Conservation (phyloP, 1,139 yeast species). For the Taiozyma onychis region DNA sequence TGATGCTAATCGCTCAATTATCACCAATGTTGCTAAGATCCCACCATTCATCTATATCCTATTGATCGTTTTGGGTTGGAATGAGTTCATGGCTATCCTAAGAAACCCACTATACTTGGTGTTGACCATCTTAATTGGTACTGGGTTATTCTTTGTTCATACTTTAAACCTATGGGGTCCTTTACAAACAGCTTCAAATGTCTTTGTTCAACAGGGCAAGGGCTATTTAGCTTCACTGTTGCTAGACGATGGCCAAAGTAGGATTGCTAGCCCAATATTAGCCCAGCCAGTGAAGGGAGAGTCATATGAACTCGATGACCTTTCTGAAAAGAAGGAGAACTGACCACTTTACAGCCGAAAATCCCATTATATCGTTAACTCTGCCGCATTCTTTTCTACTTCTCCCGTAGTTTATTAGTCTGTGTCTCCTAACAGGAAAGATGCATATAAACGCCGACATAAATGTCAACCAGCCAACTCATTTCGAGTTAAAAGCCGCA, state of each 20-base stretch:
- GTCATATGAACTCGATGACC: constrained; percentile 17
- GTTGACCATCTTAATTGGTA: constrained; percentile 46
- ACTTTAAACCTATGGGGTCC: constrained; percentile 74
- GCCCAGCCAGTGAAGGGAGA: background rate
- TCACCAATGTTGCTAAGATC: constrained; percentile 66
- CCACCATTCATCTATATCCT: constrained; percentile 79
- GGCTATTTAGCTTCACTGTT: constrained; percentile 36
- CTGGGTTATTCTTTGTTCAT: constrained; percentile 63
- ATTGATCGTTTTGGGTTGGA: constrained; percentile 84
- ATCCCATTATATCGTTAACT: background rate
- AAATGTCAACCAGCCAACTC: background rate
- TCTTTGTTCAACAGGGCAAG: constrained; percentile 53
- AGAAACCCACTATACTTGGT: constrained; percentile 78
- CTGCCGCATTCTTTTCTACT: background rate
- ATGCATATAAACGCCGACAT: background rate
- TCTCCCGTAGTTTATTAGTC: background rate
- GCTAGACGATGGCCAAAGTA: constrained; percentile 22
- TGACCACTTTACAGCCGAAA: background rate
- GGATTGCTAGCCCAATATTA: constrained; percentile 1
- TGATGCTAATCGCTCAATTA: constrained; percentile 77
- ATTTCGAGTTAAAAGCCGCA: background rate
- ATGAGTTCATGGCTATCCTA: constrained; percentile 84
- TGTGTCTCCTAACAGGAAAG: background rate
- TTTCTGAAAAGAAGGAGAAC: constrained; percentile 14
- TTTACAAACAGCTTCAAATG: constrained; percentile 51